A percentile compares a stretch with the other conserved stretches of the same genome.
Conservation (phyloP, 495 filamentous ascomycete species). For the Daldinia grandis region DNA sequence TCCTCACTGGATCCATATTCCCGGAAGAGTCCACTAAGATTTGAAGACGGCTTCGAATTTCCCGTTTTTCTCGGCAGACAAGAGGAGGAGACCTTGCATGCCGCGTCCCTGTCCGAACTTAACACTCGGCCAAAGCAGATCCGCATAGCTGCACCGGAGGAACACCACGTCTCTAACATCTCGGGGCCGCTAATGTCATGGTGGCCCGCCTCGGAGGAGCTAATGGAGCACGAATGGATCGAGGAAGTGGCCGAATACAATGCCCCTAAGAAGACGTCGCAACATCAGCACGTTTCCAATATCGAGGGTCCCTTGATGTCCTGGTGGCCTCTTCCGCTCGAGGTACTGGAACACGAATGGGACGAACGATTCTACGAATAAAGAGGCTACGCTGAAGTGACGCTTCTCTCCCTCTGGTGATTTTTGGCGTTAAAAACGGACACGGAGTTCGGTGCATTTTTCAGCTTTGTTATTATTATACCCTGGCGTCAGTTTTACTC, state of each 20-base stretch:
- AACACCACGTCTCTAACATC: constrained; percentile 25
- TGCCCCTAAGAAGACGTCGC: neutral
- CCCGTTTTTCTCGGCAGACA: constrained; percentile 47
- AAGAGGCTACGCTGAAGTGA: neutral
- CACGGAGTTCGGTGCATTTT: constrained; percentile 7
- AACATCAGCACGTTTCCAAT: constrained; percentile 30
- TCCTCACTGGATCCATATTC: constrained; percentile 12
- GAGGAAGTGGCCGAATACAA: constrained; percentile 13
- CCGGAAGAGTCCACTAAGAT: constrained; percentile 29
- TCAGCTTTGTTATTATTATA: constrained; percentile 22
- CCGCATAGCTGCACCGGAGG: constrained; percentile 18
- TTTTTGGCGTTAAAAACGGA: constrained; percentile 23
- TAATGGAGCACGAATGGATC: constrained; percentile 41
- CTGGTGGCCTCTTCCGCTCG: constrained; percentile 42
- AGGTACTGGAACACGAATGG: constrained; percentile 40
- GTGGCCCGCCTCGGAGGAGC: constrained; percentile 39
- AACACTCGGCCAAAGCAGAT: constrained; percentile 15
- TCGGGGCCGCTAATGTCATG: constrained; percentile 42
- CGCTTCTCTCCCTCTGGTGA: neutral
- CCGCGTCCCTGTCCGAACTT: neutral
- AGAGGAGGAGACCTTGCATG: constrained; percentile 25
- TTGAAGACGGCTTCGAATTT: constrained; percentile 40
- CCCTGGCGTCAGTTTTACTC: constrained; percentile 20
- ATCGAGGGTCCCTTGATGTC: constrained; percentile 41
- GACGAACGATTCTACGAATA: constrained; percentile 45